Percentiles rank a stretch among this genome's conserved stretches.
These are phyloP conservation scores for Exophiala phaeomuriformis DNA, from an alignment of 2,329 filamentous ascomycete genomes.

Conservation along the genomic window DNA sequence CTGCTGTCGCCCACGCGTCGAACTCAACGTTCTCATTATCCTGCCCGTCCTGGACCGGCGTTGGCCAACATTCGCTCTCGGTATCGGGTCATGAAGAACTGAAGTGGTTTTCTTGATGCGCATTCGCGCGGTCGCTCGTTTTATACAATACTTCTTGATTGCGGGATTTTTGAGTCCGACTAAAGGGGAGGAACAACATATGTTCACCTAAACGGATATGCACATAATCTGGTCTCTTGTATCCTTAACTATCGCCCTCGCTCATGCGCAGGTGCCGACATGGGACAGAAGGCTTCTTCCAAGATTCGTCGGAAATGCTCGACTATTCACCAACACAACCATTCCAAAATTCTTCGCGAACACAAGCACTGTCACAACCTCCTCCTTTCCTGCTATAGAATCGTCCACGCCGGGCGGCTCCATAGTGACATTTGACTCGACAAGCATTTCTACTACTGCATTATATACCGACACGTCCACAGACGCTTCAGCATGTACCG, in stretches of 20 bases:
- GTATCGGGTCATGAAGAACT: slow-evolving; percentile 11
- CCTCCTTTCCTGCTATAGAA: not conserved
- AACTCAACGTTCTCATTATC: not conserved
- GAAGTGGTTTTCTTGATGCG: not conserved
- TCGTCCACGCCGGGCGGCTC: not conserved
- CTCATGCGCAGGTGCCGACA: slow-evolving; percentile 1
- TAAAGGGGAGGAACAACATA: slow-evolving; percentile 1
- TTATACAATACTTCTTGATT: not conserved
- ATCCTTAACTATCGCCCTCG: slow-evolving; percentile 2
- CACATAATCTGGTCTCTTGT: slow-evolving; percentile 9
- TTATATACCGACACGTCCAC: slow-evolving; percentile 3
- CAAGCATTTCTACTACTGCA: not conserved
- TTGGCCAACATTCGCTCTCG: slow-evolving; percentile 1
- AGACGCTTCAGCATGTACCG: slow-evolving; percentile 14
- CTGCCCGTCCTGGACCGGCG: not conserved
- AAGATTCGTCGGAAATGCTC: slow-evolving; percentile 8
- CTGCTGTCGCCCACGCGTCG: not conserved
- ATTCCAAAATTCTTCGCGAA: not conserved
- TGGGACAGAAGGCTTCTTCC: slow-evolving; percentile 2
- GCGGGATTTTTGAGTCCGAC: slow-evolving; percentile 4
- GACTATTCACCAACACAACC: slow-evolving; percentile 12
- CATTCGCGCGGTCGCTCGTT: slow-evolving; percentile 15
- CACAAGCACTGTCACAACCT: not conserved
- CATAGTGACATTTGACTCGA: not conserved
- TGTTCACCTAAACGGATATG: slow-evolving; percentile 4